Percentiles rank a stretch among this genome's conserved stretches.
These are phyloP conservation scores for Pichia sp. DNA, from an alignment of 1,139 yeast species.

Conservation along the genomic window DNA sequence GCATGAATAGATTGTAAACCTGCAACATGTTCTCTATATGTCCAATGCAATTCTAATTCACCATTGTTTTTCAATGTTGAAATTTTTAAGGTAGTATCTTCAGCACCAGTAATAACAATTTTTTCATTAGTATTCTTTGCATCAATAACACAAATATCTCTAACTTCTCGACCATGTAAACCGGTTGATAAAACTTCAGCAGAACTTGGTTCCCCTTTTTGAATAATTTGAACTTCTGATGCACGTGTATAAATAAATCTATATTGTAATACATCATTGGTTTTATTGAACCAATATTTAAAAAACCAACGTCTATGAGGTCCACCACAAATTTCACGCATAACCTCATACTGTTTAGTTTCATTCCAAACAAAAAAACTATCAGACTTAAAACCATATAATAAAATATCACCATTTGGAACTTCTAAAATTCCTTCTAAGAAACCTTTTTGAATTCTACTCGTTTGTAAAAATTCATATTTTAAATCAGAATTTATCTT, in stretches of 20 bases:
- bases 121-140: conserved; percentile 22
- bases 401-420: conserved; percentile 40
- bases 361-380: conserved; percentile 81
- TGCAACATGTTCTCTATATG: conserved; percentile 75
- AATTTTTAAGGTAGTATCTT: conserved; percentile 73
- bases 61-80: conserved; percentile 43
- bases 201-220: conserved; percentile 18
- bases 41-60: conserved; percentile 44
- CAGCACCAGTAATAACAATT: conserved; percentile 71
- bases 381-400: conserved; percentile 81
- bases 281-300: conserved; percentile 23
- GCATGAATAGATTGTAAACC: conserved; percentile 77
- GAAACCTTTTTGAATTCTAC: conserved; percentile 67
- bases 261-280: conserved; percentile 10
- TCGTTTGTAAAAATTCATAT: conserved; percentile 42
- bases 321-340: conserved; percentile 82
- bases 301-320: conserved; percentile 80
- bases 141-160: conserved; percentile 53
- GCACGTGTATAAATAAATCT: conserved; percentile 53
- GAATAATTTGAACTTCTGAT: conserved; percentile 34
- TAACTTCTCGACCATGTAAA: conserved; percentile 84
- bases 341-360: conserved; percentile 63
- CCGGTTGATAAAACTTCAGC: conserved; percentile 44
- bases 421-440: conserved; percentile 63
- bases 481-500: conserved; percentile 21